Evolutionary conservation across 306 rosid species (phyloP).

Genomic region (Quercus alba): DNA sequence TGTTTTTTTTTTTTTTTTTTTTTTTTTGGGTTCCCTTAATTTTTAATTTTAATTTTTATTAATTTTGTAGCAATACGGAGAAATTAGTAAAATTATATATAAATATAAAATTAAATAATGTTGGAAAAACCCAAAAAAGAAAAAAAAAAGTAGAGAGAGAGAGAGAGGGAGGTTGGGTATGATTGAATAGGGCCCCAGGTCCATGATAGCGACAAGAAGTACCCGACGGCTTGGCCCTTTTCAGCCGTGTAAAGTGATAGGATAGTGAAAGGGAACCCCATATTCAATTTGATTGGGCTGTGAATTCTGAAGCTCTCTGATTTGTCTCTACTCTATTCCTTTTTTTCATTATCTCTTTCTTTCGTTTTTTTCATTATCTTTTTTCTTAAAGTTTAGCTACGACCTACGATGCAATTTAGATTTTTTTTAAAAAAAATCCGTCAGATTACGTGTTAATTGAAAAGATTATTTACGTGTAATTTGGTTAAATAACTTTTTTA

Average conservation of each 20-base stretch:
- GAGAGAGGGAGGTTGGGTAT: slow-evolving; percentile 1
- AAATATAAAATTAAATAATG: slow-evolving; percentile 1
- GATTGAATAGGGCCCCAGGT: slow-evolving; percentile 40
- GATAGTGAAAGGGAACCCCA: slow-evolving; percentile 38
- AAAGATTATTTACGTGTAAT: no score
- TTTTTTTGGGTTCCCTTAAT: not conserved
- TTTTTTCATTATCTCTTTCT: not conserved
- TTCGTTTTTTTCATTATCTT: no score
- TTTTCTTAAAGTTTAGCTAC: no score
- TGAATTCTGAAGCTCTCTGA: slow-evolving; percentile 11
- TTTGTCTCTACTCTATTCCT: slow-evolving; percentile 21
- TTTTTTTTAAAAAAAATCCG: no score
- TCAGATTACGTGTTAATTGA: no score
- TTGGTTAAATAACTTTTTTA: no score
- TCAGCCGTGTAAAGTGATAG: slow-evolving; percentile 38
- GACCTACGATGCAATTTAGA: no score
- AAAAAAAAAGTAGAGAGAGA: not conserved
- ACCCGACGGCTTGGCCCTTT: slow-evolving; percentile 67
- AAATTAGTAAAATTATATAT: slow-evolving; percentile 10
- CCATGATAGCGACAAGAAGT: slow-evolving; percentile 48
- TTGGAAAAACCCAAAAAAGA: no score
- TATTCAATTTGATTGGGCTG: slow-evolving; percentile 23
- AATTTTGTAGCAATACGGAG: slow-evolving; percentile 40
- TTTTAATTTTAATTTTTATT: not conserved
- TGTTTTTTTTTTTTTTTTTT: slow-evolving; percentile 4